Percentiles rank a stretch among this genome's conserved stretches.
phyloP scores from a whole-genome alignment of 2,329 filamentous ascomycete genomes.

The Chaetomium strumarium region DNA sequence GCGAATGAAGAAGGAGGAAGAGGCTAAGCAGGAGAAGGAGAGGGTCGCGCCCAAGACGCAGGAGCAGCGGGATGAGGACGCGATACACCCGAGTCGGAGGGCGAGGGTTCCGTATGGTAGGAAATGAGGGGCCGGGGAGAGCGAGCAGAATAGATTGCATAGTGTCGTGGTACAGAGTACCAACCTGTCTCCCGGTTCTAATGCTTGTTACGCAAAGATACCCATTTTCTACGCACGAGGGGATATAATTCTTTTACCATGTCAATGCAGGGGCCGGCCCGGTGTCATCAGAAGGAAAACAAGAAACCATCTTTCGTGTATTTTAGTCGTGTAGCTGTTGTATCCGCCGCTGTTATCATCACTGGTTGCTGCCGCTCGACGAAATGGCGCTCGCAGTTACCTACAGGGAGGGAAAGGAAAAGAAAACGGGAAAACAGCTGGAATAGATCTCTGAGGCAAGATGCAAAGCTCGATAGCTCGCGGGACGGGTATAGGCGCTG shows the following conservation, averaged over 20 bases:
- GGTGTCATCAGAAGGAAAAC: not conserved
- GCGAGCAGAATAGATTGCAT: not conserved
- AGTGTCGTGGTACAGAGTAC: not conserved
- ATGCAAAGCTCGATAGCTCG: conserved; percentile 14
- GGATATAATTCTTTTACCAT: not conserved
- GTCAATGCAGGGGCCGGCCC: not conserved
- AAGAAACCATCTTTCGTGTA: conserved; percentile 12
- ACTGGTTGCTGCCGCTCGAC: not conserved
- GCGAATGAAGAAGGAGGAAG: conserved; percentile 40
- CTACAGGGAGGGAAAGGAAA: conserved; percentile 6
- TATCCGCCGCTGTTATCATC: conserved; percentile 5
- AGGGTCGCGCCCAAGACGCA: conserved; percentile 21
- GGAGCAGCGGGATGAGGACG: conserved; percentile 27
- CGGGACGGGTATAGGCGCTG: not conserved
- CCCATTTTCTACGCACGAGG: conserved; percentile 5
- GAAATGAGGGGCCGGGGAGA: not conserved
- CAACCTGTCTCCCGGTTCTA: not conserved
- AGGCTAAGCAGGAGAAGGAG: conserved; percentile 31
- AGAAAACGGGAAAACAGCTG: not conserved
- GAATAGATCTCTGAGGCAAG: not conserved
- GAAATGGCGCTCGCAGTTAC: conserved; percentile 8
- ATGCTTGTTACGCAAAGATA: conserved; percentile 5
- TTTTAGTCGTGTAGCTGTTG: conserved; percentile 17
- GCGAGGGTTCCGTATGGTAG: conserved; percentile 27
- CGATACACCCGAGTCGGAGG: conserved; percentile 49